phyloP scores from a whole-genome alignment of 2,329 filamentous ascomycete species.

The Cephalotrichum gorgonifer region DNA sequence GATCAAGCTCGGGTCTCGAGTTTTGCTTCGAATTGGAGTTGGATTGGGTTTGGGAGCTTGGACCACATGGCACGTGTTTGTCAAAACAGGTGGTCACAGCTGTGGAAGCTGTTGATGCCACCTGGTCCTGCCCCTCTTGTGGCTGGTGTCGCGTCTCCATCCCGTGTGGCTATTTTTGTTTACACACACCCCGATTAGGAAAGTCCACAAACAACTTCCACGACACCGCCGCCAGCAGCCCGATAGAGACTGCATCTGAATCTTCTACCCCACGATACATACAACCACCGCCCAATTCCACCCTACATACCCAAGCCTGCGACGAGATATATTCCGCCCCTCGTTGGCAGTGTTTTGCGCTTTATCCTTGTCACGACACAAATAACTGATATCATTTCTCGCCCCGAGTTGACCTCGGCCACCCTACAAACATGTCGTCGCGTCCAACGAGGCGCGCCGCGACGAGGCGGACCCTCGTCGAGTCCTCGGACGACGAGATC shows the following conservation, averaged over 20 bases:
- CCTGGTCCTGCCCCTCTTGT: background rate
- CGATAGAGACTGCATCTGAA: background rate
- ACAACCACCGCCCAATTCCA: too few species aligned
- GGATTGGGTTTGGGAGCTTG: background rate
- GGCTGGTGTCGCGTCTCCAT: background rate
- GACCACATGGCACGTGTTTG: background rate
- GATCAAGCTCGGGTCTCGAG: background rate
- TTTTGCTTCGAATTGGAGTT: background rate
- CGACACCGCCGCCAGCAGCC: too few species aligned
- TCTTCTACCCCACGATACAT: background rate
- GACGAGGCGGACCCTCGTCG: constrained; percentile 59
- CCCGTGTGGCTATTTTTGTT: too few species aligned
- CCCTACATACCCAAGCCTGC: background rate
- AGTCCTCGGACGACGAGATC: constrained; percentile 71
- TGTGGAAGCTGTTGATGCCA: too few species aligned
- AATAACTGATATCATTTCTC: background rate
- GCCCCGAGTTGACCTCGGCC: background rate
- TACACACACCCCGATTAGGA: constrained; percentile 27
- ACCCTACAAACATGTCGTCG: constrained; percentile 24
- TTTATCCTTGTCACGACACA: background rate
- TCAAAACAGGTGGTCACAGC: background rate
- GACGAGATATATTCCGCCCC: too few species aligned
- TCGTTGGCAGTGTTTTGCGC: too few species aligned
- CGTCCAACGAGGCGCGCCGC: constrained; percentile 31
- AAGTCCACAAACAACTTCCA: constrained; percentile 7